Evolutionary conservation across 441 rosid genomes (phyloP).

Genomic region (Adansonia grandidieri): DNA sequence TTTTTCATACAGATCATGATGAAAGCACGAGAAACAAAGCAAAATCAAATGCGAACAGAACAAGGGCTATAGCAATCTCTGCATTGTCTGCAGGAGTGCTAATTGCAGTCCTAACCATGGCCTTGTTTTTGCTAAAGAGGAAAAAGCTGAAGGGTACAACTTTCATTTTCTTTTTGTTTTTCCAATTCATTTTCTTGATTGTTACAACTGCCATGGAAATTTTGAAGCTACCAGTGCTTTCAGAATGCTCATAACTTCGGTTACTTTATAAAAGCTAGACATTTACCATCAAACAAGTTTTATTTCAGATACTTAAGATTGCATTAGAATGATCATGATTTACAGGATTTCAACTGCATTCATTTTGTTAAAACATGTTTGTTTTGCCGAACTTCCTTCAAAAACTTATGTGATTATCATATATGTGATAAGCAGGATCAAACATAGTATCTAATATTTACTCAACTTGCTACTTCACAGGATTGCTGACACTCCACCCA

Average conservation of each 20-base stretch:
- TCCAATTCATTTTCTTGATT: not conserved
- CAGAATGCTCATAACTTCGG: too few species aligned
- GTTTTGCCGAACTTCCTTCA: not conserved
- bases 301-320: not conserved
- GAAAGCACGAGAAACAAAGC: not conserved
- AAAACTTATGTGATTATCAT: not conserved
- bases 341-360: too few species aligned
- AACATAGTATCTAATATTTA: not conserved
- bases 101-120: not conserved
- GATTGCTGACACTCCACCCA: not conserved
- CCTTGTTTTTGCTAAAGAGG: not conserved
- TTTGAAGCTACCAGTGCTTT: not conserved
- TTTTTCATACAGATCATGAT: not conserved
- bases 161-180: not conserved
- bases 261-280: not conserved
- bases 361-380: not conserved
- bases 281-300: not conserved
- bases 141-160: not conserved
- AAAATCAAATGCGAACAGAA: not conserved
- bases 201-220: not conserved
- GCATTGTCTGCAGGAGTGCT: not conserved
- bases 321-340: too few species aligned
- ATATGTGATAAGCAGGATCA: too few species aligned
- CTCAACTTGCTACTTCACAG: not conserved
- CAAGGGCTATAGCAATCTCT: not conserved